phyloP scores from a whole-genome alignment of 2,329 filamentous ascomycete species.

The Cadophora malorum region DNA sequence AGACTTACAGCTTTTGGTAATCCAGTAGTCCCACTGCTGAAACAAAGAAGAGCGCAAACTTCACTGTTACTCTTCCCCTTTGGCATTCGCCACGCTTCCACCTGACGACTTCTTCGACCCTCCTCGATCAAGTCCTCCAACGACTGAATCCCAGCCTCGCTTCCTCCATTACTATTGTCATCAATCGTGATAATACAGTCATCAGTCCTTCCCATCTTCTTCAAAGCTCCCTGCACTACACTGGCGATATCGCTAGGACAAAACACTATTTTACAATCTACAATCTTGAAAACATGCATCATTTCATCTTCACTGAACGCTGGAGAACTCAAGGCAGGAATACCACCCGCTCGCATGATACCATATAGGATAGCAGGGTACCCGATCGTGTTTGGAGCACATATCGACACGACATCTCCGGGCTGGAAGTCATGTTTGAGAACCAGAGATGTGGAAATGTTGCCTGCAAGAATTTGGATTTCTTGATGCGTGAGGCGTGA shows the following conservation, averaged over 20 bases:
- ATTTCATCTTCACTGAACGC: slow-evolving; percentile 72
- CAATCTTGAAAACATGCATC: slow-evolving; percentile 65
- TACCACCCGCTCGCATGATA: slow-evolving; percentile 51
- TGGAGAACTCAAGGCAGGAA: slow-evolving; percentile 54
- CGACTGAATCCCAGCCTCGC: slow-evolving; percentile 9
- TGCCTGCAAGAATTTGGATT: slow-evolving; percentile 3
- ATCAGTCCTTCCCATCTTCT: slow-evolving; percentile 57
- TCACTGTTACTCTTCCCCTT: slow-evolving; percentile 60
- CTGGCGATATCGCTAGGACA: slow-evolving; percentile 54
- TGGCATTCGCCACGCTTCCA: slow-evolving; percentile 55
- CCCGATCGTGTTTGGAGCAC: slow-evolving; percentile 68
- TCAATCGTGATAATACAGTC: slow-evolving; percentile 60
- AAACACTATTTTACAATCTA: slow-evolving; percentile 55
- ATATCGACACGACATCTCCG: slow-evolving; percentile 63
- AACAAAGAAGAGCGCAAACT: slow-evolving; percentile 57
- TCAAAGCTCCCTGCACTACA: slow-evolving; percentile 59
- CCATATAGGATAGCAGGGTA: slow-evolving; percentile 67
- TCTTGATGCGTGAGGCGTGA: not conserved
- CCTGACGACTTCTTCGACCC: slow-evolving; percentile 47
- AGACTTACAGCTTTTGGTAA: slow-evolving; percentile 53
- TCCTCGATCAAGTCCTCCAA: slow-evolving; percentile 38
- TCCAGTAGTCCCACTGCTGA: slow-evolving; percentile 57
- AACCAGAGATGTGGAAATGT: slow-evolving; percentile 12
- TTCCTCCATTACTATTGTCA: slow-evolving; percentile 48
- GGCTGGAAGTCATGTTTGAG: slow-evolving; percentile 30